A percentile compares a stretch with the other conserved stretches of the same genome.
Evolutionary conservation across 495 filamentous ascomycete genomes (phyloP).

Genomic region (Aspergillus biplanus): DNA sequence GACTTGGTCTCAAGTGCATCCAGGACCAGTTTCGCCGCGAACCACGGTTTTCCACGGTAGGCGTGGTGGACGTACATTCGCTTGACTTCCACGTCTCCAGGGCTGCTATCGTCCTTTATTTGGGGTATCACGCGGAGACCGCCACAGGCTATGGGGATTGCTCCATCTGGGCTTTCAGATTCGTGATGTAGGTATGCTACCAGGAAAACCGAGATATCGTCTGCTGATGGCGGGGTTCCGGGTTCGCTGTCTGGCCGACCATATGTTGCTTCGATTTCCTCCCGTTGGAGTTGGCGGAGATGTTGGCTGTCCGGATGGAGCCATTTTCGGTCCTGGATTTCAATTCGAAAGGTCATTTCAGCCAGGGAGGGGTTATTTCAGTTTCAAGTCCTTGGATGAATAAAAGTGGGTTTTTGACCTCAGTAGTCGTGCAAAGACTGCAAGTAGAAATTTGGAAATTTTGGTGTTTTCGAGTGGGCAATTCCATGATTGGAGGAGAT

Average conservation of each 20-base stretch:
- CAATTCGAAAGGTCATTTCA: not conserved
- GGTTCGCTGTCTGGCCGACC: not conserved
- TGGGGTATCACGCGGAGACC: not conserved
- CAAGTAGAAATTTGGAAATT: no score
- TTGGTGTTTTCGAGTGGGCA: no score
- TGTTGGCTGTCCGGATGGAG: not conserved
- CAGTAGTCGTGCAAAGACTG: no score
- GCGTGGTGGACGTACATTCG: not conserved
- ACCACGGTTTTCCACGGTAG: slow-evolving; percentile 2
- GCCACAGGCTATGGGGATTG: not conserved
- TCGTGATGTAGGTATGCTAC: not conserved
- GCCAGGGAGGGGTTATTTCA: no score
- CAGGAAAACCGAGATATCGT: not conserved
- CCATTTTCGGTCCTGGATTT: not conserved
- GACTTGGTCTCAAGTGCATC: not conserved
- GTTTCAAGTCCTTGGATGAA: no score
- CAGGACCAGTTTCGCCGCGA: not conserved
- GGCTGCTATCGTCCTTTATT: not conserved
- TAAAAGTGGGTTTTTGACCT: no score
- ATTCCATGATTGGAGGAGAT: no score
- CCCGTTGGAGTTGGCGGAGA: not conserved
- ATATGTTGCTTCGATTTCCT: not conserved
- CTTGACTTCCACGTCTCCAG: not conserved
- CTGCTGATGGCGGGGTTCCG: not conserved
- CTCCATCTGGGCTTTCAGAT: no score